Base-by-base conservation (phyloP, 192 early-diverging fungal genomes). In the Coemansia interrupta region DNA sequence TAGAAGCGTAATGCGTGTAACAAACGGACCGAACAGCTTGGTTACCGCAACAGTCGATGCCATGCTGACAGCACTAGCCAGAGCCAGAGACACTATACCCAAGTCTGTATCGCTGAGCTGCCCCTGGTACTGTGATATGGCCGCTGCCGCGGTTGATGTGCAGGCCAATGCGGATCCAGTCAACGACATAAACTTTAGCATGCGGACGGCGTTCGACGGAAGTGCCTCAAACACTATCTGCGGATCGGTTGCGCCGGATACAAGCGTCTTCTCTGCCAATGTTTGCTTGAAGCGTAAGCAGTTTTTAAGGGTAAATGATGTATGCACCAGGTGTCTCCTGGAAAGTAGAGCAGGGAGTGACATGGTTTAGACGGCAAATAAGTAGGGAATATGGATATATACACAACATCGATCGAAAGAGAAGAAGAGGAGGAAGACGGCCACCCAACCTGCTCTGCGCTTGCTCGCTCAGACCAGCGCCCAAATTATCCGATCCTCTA, bases 151-250 rank as follows among this genome's bases (percentile, higher is more conserved):
- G 2, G 77, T 80, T 15, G 71, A 63, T 14, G 71, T 66, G 50
- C 71, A 73, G 10, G 67, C 70, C 2, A 56, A 24, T 19, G 45
- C 18, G n/a, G 77, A 60, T 22, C 77, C 77, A 1, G 56, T 38
- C 19, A 80, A 47, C 39, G 77, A 80, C 77, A 80, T 80, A 36
- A 73, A 66, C 63, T 80, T 80, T 18, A 80, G 71, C 60, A 80
- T 64, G 18, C 75, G 75, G 14, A 78, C 54, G 4, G 75, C 61
- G 11, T 54, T 58, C 1, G 65, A 69, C 5, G 75, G 61, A 30
- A 63, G 58, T 1, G 75, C 68, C n/a, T 71, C 62, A 40, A 65
- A 78, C 13, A 78, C 56, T 8, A 7, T 59, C 22, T 59, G 23
- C 28, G 57, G 32, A 28, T 13, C 23, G n/a, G 12, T 42, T 18